A percentile compares a stretch with the other conserved stretches of the same genome.
phyloP scores from a whole-genome alignment of 2,329 filamentous ascomycete species.

The Cladosporium sp. region DNA sequence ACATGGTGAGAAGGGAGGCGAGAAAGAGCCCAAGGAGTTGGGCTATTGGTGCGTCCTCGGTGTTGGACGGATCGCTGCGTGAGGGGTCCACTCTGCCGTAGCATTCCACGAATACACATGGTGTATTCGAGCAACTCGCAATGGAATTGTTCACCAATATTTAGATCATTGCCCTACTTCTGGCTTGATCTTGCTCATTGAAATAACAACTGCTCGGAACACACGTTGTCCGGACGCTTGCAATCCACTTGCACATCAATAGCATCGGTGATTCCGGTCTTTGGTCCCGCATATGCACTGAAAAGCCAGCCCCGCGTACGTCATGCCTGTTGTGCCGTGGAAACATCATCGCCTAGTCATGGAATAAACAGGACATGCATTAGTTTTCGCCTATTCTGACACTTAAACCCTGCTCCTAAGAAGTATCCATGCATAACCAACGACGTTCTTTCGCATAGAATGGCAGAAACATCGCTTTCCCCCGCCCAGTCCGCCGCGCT shows the following conservation, averaged over 20 bases:
- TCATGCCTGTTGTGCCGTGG: neutral
- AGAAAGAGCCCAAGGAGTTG: constrained; percentile 75
- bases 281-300: neutral
- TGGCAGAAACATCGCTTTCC: constrained; percentile 20
- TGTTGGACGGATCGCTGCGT: constrained; percentile 63
- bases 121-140: too few species aligned
- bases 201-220: too few species aligned
- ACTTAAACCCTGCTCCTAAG: too few species aligned
- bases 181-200: too few species aligned
- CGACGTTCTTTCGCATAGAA: neutral
- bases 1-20: constrained; percentile 53
- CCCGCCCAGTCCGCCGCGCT: constrained; percentile 44
- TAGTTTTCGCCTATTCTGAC: neutral
- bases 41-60: constrained; percentile 95
- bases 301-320: neutral
- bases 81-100: neutral
- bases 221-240: too few species aligned
- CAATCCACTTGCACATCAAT: too few species aligned
- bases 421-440: too few species aligned
- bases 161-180: too few species aligned
- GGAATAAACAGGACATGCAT: neutral
- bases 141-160: too few species aligned
- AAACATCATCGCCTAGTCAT: neutral
- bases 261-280: too few species aligned
- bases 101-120: too few species aligned